phyloP scores from a whole-genome alignment of 2,329 filamentous ascomycete genomes.

The Grosmannia huntii region DNA sequence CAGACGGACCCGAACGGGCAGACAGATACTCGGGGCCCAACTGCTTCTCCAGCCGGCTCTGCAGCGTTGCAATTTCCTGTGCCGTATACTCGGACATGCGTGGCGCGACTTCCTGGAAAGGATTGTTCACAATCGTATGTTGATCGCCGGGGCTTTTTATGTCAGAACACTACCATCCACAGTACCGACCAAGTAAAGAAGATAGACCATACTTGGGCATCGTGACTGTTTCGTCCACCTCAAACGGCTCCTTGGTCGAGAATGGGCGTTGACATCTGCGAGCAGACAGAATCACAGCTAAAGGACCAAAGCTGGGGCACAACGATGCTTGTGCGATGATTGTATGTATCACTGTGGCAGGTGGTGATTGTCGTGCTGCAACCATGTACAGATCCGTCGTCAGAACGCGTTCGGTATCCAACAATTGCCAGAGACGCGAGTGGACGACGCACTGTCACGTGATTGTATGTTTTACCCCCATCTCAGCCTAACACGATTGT shows the following conservation, averaged over 20 bases:
- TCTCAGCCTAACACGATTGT: background rate
- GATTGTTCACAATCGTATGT: conserved; percentile 54
- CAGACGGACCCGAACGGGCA: conserved; percentile 66
- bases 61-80: conserved; percentile 77
- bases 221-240: background rate
- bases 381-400: background rate
- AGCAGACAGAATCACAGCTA: background rate
- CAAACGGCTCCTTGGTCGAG: background rate
- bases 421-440: background rate
- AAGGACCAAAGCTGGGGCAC: background rate
- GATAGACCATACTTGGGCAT: background rate
- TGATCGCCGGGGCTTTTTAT: conserved; percentile 53
- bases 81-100: conserved; percentile 73
- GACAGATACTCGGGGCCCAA: conserved; percentile 95
- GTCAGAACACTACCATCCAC: background rate
- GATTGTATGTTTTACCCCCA: background rate
- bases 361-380: background rate
- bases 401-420: background rate
- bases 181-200: background rate
- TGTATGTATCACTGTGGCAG: background rate
- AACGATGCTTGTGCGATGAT: background rate
- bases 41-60: conserved; percentile 79
- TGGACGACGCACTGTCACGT: background rate
- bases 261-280: background rate
- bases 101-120: conserved; percentile 56